Conservation (phyloP, 352 stramenopile genomes). For the Phytopythium boreale region DNA sequence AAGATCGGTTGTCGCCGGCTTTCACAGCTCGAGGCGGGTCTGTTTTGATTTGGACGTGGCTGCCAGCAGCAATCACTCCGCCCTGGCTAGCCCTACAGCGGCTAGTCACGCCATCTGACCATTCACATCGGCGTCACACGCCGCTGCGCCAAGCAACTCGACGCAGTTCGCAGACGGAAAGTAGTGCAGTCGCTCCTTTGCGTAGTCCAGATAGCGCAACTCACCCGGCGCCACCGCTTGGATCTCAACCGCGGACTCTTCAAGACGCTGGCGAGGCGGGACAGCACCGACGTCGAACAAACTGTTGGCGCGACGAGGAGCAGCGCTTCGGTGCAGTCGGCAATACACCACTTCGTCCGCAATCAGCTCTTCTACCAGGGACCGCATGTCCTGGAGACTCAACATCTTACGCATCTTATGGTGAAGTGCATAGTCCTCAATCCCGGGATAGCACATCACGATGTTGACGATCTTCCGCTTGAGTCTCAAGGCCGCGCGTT, state of each 20-base stretch:
- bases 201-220: constrained; percentile 46
- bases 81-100: background rate
- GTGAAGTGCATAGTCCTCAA: constrained; percentile 54
- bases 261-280: background rate
- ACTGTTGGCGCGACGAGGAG: constrained; percentile 10
- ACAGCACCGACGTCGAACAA: constrained; percentile 26
- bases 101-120: background rate
- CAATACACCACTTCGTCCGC: constrained; percentile 59
- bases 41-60: background rate
- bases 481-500: constrained; percentile 42
- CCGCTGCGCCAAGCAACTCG: constrained; percentile 58
- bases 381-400: constrained; percentile 66
- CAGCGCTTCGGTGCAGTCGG: constrained; percentile 25
- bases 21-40: background rate
- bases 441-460: constrained; percentile 68
- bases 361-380: constrained; percentile 65
- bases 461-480: constrained; percentile 84
- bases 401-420: constrained; percentile 72
- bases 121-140: constrained; percentile 56
- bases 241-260: constrained; percentile 9
- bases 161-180: constrained; percentile 78
- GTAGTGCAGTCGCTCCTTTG: constrained; percentile 56
- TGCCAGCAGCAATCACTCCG: background rate
- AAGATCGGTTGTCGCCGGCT: background rate
- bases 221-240: constrained; percentile 33